A percentile compares a stretch with the other conserved stretches of the same genome.
phyloP scores from a whole-genome alignment of 2,329 filamentous ascomycete genomes.

The Polytolypa hystricis region DNA sequence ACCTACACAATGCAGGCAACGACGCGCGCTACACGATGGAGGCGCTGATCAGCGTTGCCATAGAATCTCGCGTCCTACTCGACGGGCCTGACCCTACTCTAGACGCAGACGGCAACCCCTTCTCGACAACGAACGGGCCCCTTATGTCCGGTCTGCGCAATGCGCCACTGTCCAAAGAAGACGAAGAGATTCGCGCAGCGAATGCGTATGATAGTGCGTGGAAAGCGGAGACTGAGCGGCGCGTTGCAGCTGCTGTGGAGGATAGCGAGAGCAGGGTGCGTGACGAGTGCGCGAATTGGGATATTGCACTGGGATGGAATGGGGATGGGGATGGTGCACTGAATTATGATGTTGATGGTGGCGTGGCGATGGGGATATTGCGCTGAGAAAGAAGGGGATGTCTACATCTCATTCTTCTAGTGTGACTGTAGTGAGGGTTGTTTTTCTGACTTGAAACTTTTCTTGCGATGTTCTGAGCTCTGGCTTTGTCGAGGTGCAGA shows the following conservation, averaged over 20 bases:
- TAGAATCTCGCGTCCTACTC: constrained; percentile 22
- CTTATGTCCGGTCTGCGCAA: not conserved
- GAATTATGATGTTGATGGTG: constrained; percentile 18
- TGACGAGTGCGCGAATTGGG: constrained; percentile 17
- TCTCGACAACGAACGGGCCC: constrained; percentile 2
- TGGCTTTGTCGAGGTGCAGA: too few species aligned
- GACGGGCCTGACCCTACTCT: constrained; percentile 7
- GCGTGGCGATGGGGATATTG: not conserved
- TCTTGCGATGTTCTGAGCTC: too few species aligned
- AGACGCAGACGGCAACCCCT: not conserved
- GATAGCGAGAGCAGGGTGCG: constrained; percentile 12
- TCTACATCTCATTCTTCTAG: too few species aligned
- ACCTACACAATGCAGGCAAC: constrained; percentile 80
- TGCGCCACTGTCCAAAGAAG: not conserved
- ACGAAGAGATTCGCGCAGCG: not conserved
- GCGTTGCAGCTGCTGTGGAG: constrained; percentile 9
- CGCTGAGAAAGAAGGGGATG: too few species aligned
- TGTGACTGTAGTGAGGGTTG: too few species aligned
- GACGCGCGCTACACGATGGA: constrained; percentile 72
- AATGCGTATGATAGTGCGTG: constrained; percentile 10
- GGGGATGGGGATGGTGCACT: constrained; percentile 7
- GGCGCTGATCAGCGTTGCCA: constrained; percentile 55
- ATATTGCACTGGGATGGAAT: constrained; percentile 12
- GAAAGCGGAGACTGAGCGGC: constrained; percentile 14
- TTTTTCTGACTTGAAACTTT: too few species aligned